Evolutionary conservation across 495 filamentous ascomycete species (phyloP), one percentile per base, ranked within the genome.

Genomic region (Xylaria flabelliformis): DNA sequence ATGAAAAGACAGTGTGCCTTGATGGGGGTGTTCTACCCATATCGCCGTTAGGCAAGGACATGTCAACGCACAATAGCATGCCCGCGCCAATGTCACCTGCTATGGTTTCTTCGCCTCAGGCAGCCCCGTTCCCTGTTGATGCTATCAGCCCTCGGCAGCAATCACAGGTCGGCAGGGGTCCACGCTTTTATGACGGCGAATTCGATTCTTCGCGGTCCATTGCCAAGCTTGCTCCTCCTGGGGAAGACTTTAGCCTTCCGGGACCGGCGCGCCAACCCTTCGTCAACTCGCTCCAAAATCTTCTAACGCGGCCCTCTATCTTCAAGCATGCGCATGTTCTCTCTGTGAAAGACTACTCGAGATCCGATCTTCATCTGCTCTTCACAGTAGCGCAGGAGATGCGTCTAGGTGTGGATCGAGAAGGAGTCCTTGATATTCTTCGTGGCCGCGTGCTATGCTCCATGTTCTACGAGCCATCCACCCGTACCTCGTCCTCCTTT

Each of bases 361-460:
- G 94, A 24, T 84, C 90, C 36, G 94, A 99, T 74, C 85, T 99
- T 51, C 96, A 98, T 80, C 84, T 94, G 59, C 90, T 99, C 55
- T 98, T 99, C 87, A 94, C 94, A 24, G 93, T 99, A 53, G 97
- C 96, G 1, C 92, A 97, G 78, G 96, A 98, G 81, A 97, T 98
- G 94, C 91, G 94, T 21, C 87, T 97, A 21, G 95, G 93, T 63
- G 96, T 97, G 29, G 90, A 97, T 80, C 90, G 94, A 46, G 90
- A 97, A 75, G 96, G 96, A 67, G 90, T 95, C 36, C 88, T 99
- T 72, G 91, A 95, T 72, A 86, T 97, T 64, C 88, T 99, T 66
- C 93, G 91, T 76, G 94, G 94, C 42, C 90, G 92, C 53, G 84
- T 98, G 34, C 88, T 99, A 34, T 92, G 90, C 84, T 95, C 93